Percentiles rank a stretch among this genome's conserved stretches.
Conservation (phyloP, 768 basidiomycete species). For the Kockovaella imperatae region DNA sequence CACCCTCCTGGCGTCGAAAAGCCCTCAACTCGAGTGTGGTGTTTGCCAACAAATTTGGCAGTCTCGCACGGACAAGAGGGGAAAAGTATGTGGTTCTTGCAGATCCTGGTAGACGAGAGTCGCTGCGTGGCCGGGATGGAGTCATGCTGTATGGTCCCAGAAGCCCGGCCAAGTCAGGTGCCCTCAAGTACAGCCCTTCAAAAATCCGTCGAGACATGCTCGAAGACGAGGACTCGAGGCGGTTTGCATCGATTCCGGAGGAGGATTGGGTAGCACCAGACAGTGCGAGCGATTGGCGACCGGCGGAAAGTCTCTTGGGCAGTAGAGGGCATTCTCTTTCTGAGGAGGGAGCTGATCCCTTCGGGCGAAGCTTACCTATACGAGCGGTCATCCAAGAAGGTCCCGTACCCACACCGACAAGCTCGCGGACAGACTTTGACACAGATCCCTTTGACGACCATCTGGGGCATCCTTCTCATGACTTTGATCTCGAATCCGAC, state of each 20-base stretch:
- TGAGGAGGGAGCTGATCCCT: slow-evolving; percentile 11
- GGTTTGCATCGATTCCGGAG: slow-evolving; percentile 39
- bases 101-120: too few relatives aligned
- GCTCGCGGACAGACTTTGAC: slow-evolving; percentile 35
- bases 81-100: too few relatives aligned
- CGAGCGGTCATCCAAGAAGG: slow-evolving; percentile 34
- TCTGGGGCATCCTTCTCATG: neutral
- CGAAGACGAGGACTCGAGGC: slow-evolving; percentile 37
- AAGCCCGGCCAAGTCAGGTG: too few relatives aligned
- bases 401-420: slow-evolving; percentile 32
- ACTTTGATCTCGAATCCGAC: neutral
- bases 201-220: slow-evolving; percentile 38
- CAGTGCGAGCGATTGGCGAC: slow-evolving; percentile 20
- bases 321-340: slow-evolving; percentile 7
- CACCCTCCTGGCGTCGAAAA: too few relatives aligned
- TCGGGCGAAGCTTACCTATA: slow-evolving; percentile 32
- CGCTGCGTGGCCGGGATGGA: too few relatives aligned
- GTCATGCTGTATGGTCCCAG: too few relatives aligned
- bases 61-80: too few relatives aligned
- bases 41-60: too few relatives aligned
- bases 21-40: too few relatives aligned
- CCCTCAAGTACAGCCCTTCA: too few relatives aligned
- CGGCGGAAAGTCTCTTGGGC: slow-evolving; percentile 15
- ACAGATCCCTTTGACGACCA: slow-evolving; percentile 45
- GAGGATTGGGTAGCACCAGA: slow-evolving; percentile 22